Percentiles rank a stretch among this genome's conserved stretches.
Evolutionary conservation across 306 rosid genomes (phyloP).

Genomic region (Cucurbita maxima): DNA sequence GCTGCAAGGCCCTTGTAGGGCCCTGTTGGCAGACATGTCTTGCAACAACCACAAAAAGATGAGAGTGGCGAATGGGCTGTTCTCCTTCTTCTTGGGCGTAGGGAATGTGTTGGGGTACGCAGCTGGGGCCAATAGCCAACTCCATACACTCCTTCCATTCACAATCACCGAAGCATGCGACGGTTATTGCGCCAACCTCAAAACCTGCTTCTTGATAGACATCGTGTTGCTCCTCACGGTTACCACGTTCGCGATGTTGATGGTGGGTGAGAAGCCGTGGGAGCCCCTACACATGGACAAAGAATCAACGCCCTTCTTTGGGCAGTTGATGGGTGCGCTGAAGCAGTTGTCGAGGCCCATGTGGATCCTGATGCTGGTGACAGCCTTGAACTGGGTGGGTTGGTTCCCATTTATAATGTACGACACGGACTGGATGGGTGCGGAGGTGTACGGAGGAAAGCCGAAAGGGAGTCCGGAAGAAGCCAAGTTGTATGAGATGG

Average conservation of each 20-base stretch:
- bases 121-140: slow-evolving; percentile 43
- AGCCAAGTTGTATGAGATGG: slow-evolving; percentile 30
- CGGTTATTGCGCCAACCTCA: slow-evolving; percentile 62
- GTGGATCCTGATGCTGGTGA: slow-evolving; percentile 64
- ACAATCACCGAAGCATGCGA: slow-evolving; percentile 53
- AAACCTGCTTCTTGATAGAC: slow-evolving; percentile 61
- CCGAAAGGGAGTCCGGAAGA: slow-evolving; percentile 13
- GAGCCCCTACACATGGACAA: not conserved
- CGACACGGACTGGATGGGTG: slow-evolving; percentile 97
- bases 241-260: slow-evolving; percentile 16
- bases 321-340: slow-evolving; percentile 36
- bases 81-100: slow-evolving; percentile 73
- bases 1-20: slow-evolving; percentile 19
- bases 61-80: slow-evolving; percentile 31
- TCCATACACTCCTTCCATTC: slow-evolving; percentile 42
- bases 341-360: slow-evolving; percentile 42
- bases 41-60: slow-evolving; percentile 24
- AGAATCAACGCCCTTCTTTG: not conserved
- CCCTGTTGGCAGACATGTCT: slow-evolving; percentile 10
- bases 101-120: slow-evolving; percentile 69
- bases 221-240: slow-evolving; percentile 24
- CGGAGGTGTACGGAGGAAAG: slow-evolving; percentile 71
- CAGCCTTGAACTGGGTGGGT: slow-evolving; percentile 73
- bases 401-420: slow-evolving; percentile 81
- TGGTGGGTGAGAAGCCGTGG: slow-evolving; percentile 28